phyloP scores from a whole-genome alignment of 106 monocot species.

The Acorus calamus region DNA sequence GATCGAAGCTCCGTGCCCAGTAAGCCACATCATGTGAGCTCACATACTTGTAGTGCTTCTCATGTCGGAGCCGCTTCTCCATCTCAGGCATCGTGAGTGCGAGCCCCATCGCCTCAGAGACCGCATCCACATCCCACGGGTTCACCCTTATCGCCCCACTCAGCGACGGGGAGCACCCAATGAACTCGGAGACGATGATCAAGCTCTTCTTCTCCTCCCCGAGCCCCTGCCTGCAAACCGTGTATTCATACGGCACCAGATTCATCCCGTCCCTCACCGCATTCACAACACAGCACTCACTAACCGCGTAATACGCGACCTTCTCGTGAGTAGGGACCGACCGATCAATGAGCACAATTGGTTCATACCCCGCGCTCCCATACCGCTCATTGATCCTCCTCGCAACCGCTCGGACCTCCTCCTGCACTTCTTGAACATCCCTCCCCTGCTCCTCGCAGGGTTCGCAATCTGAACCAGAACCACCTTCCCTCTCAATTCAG shows the following conservation, averaged over 20 bases:
- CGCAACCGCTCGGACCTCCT: conserved; percentile 33
- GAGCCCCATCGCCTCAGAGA: conserved; percentile 58
- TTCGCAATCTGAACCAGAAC: conserved; percentile 86
- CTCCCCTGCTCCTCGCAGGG: conserved; percentile 75
- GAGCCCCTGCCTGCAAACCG: conserved; percentile 60
- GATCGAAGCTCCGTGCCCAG: conserved; percentile 86
- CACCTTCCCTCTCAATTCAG: conserved; percentile 34
- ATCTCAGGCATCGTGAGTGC: conserved; percentile 62
- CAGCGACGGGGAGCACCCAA: conserved; percentile 30
- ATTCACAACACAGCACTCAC: conserved; percentile 73
- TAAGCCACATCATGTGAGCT: conserved; percentile 81
- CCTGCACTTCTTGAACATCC: conserved; percentile 69
- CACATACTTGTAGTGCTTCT: conserved; percentile 50
- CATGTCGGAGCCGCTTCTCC: conserved; percentile 84
- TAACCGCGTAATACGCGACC: conserved; percentile 62
- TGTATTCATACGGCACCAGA: conserved; percentile 77
- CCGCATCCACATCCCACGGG: conserved; percentile 76
- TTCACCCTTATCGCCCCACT: conserved; percentile 43
- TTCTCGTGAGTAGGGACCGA: conserved; percentile 54
- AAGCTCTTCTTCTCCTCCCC: conserved; percentile 48
- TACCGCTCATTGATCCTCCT: conserved; percentile 50
- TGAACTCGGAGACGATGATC: conserved; percentile 60
- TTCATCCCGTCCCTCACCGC: conserved; percentile 84
- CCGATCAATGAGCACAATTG: conserved; percentile 52
- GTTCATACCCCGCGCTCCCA: conserved; percentile 56